These are phyloP conservation scores for Pyricularia pennisetigena DNA, from an alignment of 2,329 filamentous ascomycete species.

Conservation along the genomic window DNA sequence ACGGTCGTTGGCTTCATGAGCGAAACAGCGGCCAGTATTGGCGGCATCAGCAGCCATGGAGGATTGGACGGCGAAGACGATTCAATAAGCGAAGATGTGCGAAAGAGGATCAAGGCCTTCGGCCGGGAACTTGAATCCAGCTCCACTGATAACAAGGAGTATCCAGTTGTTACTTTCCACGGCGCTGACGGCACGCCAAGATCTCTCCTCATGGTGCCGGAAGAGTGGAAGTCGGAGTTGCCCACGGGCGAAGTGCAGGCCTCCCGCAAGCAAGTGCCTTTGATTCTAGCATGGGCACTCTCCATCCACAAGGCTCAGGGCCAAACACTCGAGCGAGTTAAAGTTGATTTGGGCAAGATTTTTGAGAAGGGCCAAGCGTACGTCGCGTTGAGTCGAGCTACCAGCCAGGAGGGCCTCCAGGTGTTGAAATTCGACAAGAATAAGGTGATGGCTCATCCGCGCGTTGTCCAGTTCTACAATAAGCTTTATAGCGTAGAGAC, in stretches of 20 bases:
- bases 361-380: constrained; percentile 99
- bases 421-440: constrained; percentile 79
- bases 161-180: constrained; percentile 77
- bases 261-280: constrained; percentile 68
- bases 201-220: constrained; percentile 71
- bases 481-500: constrained; percentile 65
- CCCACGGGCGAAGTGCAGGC: constrained; percentile 91
- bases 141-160: constrained; percentile 43
- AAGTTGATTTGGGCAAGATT: constrained; percentile 82
- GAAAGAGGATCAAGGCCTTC: constrained; percentile 15
- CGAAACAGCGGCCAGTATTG: constrained; percentile 19
- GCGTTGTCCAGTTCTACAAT: constrained; percentile 77
- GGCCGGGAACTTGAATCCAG: constrained; percentile 20
- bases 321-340: constrained; percentile 86
- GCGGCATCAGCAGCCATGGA: constrained; percentile 27
- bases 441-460: constrained; percentile 91
- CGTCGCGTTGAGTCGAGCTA: constrained; percentile 88
- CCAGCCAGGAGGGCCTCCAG: constrained; percentile 75
- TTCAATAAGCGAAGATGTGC: constrained; percentile 4
- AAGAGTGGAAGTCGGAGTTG: constrained; percentile 95
- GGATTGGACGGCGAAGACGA: constrained; percentile 10
- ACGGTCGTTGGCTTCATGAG: constrained; percentile 72
- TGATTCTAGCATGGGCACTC: constrained; percentile 93
- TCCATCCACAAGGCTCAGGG: constrained; percentile 98
- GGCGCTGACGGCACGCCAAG: constrained; percentile 68